Evolutionary conservation across 768 basidiomycete species (phyloP), one percentile per base, ranked within the genome.

Genomic region (Clavulina sp.): DNA sequence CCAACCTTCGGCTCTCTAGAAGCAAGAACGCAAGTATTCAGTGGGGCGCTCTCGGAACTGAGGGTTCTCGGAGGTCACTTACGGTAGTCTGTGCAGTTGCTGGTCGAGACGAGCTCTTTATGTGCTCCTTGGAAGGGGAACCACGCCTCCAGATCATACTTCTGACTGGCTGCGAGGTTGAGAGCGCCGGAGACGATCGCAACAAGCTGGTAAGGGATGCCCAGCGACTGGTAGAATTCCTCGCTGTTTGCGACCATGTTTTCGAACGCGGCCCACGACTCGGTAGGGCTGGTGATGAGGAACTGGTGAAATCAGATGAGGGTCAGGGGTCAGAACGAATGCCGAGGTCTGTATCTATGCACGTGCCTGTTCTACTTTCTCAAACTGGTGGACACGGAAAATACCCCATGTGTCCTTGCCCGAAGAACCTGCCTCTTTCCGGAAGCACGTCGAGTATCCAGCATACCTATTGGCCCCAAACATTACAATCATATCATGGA

Each of bases 81-180:
- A 97, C 93, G 95, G 66, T 99, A 97, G 64, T 97, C 95, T 21
- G 93, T 96, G 69, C 95, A 99, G 65, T 99, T 99, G 63, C 87
- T 91, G 65, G 89, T 92, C 58, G 86, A 91, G 33, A 97, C 95
- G 38, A 99, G 71, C 70, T 99, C 95, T 72, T 97, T 99, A 72
- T 92, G 91, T 49, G 73, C 80, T 48, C 79, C 80, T 67, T 97
- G 95, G 76, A 87, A 96, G 2, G 95, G 95, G 75, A 99, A 99
- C 87, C 91, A 99, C 53, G 95, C 95, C 67, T 99, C 95, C 54
- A 99, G 65, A 66, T 99, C 95, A 64, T 81, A 88, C 70, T 99
- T 99, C 70, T 95, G 89, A 48, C 92, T 77, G 23, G 95, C 95
- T 0, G 95, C 95, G 58, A 97, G 74, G 68, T 99, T 99, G 58